phyloP scores from a whole-genome alignment of 495 filamentous ascomycete genomes.

The Aspergillus baeticus region DNA sequence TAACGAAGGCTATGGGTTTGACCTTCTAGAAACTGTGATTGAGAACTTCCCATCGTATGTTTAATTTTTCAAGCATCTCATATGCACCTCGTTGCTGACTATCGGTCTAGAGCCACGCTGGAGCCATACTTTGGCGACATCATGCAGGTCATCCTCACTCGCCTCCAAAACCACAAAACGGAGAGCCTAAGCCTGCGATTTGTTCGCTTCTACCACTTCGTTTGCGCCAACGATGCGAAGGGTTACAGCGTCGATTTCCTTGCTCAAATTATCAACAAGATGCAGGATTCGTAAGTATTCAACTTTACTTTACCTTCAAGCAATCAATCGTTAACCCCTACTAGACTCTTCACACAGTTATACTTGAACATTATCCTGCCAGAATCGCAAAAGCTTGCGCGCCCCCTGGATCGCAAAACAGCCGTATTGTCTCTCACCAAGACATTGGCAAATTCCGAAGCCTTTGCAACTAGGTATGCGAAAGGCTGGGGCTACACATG shows the following conservation, averaged over 20 bases:
- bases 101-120: slow-evolving; percentile 51
- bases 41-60: slow-evolving; percentile 67
- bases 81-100: slow-evolving; percentile 12
- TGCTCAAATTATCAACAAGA: slow-evolving; percentile 71
- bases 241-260: slow-evolving; percentile 89
- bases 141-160: slow-evolving; percentile 76
- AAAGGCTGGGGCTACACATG: slow-evolving; percentile 90
- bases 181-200: slow-evolving; percentile 81
- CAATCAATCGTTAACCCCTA: slow-evolving; percentile 22
- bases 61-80: not conserved
- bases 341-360: slow-evolving; percentile 74
- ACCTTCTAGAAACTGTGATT: slow-evolving; percentile 80
- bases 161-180: slow-evolving; percentile 73
- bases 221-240: slow-evolving; percentile 71
- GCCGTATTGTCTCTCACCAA: slow-evolving; percentile 91
- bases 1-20: slow-evolving; percentile 78
- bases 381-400: slow-evolving; percentile 79
- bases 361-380: slow-evolving; percentile 85
- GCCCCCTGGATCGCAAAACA: slow-evolving; percentile 86
- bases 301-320: not conserved
- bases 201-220: slow-evolving; percentile 86
- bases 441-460: slow-evolving; percentile 76
- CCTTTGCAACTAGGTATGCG: slow-evolving; percentile 71
- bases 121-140: slow-evolving; percentile 78
- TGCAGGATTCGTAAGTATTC: slow-evolving; percentile 65